These are phyloP conservation scores for Alternaria brassicicola DNA, from an alignment of 2,329 filamentous ascomycete species.

Conservation along the genomic window DNA sequence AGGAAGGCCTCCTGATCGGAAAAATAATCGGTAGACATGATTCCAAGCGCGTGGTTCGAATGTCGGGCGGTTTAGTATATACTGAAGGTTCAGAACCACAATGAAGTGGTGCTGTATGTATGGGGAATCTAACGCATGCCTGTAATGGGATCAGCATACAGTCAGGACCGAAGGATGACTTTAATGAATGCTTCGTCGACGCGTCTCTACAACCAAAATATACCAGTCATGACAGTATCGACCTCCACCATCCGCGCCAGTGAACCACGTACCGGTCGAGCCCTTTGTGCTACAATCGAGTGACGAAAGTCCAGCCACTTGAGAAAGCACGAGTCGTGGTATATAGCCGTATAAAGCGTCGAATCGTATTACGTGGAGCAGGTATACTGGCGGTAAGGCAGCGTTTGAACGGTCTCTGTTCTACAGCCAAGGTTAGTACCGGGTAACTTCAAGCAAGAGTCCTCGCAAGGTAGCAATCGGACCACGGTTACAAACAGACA, in stretches of 20 bases:
- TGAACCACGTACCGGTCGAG: conserved; percentile 15
- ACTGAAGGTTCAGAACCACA: conserved; percentile 32
- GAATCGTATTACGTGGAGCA: conserved; percentile 6
- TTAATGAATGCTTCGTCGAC: background rate
- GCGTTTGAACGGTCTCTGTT: background rate
- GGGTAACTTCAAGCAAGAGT: background rate
- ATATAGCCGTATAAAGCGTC: background rate
- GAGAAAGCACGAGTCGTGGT: background rate
- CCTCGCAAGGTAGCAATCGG: background rate
- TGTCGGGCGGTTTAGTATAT: background rate
- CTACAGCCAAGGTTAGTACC: conserved; percentile 14
- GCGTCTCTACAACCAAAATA: background rate
- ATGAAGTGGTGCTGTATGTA: conserved; percentile 33
- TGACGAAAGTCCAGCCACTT: background rate
- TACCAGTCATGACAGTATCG: background rate
- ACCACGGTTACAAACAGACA: background rate
- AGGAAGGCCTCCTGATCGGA: conserved; percentile 52
- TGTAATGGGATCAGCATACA: conserved; percentile 19
- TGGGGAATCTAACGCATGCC: conserved; percentile 37
- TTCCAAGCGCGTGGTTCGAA: conserved; percentile 2
- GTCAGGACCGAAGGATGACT: too few species aligned
- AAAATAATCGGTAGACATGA: conserved; percentile 54
- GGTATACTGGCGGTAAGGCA: background rate
- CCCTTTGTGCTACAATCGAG: background rate
- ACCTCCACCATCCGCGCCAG: background rate